Conservation (phyloP, 495 filamentous ascomycete genomes). For the Penicillium pancosmium region DNA sequence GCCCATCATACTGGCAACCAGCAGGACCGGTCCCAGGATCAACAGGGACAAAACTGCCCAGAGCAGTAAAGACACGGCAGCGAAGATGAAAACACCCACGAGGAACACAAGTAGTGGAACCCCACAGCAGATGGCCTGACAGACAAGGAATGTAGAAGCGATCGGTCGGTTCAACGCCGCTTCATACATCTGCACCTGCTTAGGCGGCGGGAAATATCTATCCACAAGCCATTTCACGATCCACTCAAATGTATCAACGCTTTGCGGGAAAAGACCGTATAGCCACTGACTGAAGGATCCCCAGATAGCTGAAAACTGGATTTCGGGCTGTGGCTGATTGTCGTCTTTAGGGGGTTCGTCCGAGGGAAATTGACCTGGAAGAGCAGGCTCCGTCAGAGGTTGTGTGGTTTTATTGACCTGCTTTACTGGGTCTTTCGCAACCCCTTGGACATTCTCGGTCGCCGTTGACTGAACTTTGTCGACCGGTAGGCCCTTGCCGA, state of each 20-base stretch:
- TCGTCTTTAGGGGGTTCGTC: slow-evolving; percentile 26
- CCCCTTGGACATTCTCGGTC: slow-evolving; percentile 21
- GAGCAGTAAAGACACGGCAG: slow-evolving; percentile 36
- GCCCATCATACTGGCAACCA: slow-evolving; percentile 43
- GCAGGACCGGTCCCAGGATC: slow-evolving; percentile 39
- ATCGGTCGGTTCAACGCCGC: slow-evolving; percentile 34
- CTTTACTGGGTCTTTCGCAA: slow-evolving; percentile 21
- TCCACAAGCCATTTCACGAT: slow-evolving; percentile 28
- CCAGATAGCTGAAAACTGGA: slow-evolving; percentile 25
- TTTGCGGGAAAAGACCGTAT: slow-evolving; percentile 21
- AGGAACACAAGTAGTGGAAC: slow-evolving; percentile 41
- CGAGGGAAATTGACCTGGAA: slow-evolving; percentile 39
- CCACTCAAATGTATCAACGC: slow-evolving; percentile 36
- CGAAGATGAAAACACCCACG: slow-evolving; percentile 39
- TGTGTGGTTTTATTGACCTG: slow-evolving; percentile 25
- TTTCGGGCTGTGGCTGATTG: slow-evolving; percentile 20
- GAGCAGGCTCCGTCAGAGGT: slow-evolving; percentile 22
- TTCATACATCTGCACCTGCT: slow-evolving; percentile 36
- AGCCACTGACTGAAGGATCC: slow-evolving; percentile 19
- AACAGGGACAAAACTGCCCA: slow-evolving; percentile 40
- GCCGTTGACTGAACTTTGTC: slow-evolving; percentile 21
- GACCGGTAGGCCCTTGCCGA: slow-evolving; percentile 23
- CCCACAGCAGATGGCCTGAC: slow-evolving; percentile 42
- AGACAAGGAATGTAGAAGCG: slow-evolving; percentile 38
- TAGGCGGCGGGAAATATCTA: slow-evolving; percentile 32